phyloP scores from a whole-genome alignment of 345 rosid genomes.

The Syzygium grande region DNA sequence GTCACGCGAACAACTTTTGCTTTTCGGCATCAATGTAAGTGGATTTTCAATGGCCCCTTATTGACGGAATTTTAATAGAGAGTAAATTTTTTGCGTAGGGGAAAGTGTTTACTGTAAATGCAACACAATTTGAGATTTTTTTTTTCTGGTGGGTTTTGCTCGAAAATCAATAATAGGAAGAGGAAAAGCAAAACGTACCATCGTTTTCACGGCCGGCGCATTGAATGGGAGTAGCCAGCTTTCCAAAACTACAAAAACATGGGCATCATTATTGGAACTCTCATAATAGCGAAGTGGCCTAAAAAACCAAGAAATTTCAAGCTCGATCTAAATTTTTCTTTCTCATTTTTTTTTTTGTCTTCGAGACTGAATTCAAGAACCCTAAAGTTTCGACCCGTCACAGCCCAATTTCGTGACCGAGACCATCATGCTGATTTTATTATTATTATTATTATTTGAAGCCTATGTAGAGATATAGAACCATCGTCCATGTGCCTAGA shows the following conservation, averaged over 20 bases:
- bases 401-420: background rate
- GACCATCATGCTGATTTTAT: background rate
- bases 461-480: background rate
- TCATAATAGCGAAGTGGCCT: background rate
- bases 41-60: too few relatives aligned
- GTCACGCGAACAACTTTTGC: too few relatives aligned
- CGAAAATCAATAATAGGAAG: background rate
- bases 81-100: rapidly evolving
- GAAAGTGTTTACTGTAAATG: too few relatives aligned
- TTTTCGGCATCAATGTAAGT: too few relatives aligned
- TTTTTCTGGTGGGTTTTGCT: too few relatives aligned
- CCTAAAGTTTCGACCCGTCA: background rate
- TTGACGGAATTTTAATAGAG: too few relatives aligned
- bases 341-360: background rate
- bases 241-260: background rate
- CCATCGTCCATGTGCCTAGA: background rate
- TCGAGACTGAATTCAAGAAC: background rate
- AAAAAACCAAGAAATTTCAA: background rate
- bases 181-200: background rate
- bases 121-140: too few relatives aligned
- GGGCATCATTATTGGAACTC: background rate
- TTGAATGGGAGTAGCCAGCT: background rate
- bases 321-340: background rate
- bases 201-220: background rate
- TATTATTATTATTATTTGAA: background rate